These are phyloP conservation scores for Thyridium curvatum DNA, from an alignment of 2,329 filamentous ascomycete species.

Conservation along the genomic window DNA sequence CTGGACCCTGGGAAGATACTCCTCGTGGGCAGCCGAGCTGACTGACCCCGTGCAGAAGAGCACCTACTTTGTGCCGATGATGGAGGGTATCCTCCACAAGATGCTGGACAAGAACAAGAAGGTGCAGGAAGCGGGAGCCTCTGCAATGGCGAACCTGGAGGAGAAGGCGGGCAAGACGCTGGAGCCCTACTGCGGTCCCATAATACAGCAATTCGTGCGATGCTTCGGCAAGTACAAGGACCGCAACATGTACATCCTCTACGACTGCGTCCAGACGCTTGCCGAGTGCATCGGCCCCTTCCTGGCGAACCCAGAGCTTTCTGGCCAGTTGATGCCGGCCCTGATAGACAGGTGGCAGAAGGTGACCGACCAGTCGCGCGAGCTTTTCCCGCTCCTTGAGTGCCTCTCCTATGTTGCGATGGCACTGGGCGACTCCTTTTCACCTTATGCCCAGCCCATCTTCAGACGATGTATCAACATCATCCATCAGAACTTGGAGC, in stretches of 20 bases:
- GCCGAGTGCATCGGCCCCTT: conserved; percentile 84
- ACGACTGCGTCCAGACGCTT: conserved; percentile 95
- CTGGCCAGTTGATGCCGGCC: conserved; percentile 84
- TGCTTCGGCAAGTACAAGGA: conserved; percentile 98
- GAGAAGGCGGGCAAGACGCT: conserved; percentile 82
- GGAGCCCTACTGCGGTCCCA: conserved; percentile 80
- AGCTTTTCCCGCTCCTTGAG: conserved; percentile 92
- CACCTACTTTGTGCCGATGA: conserved; percentile 86
- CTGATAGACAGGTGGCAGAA: conserved; percentile 83
- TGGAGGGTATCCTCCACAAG: conserved; percentile 88
- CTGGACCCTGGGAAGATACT: conserved; percentile 94
- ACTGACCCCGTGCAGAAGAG: conserved; percentile 60
- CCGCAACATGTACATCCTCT: conserved; percentile 97
- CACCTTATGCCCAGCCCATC: conserved; percentile 78
- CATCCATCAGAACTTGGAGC: conserved; percentile 85
- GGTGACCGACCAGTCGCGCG: conserved; percentile 81
- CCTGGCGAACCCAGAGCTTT: conserved; percentile 74
- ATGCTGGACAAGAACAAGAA: conserved; percentile 98
- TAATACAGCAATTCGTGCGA: conserved; percentile 83
- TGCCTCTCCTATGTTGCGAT: conserved; percentile 92
- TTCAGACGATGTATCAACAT: conserved; percentile 86
- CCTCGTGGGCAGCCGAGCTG: conserved; percentile 80
- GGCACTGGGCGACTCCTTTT: conserved; percentile 75
- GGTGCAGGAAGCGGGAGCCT: conserved; percentile 93
- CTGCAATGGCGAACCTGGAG: conserved; percentile 91